Conservation (phyloP, 2,329 filamentous ascomycete genomes). For the Paecilomyces sp. region DNA sequence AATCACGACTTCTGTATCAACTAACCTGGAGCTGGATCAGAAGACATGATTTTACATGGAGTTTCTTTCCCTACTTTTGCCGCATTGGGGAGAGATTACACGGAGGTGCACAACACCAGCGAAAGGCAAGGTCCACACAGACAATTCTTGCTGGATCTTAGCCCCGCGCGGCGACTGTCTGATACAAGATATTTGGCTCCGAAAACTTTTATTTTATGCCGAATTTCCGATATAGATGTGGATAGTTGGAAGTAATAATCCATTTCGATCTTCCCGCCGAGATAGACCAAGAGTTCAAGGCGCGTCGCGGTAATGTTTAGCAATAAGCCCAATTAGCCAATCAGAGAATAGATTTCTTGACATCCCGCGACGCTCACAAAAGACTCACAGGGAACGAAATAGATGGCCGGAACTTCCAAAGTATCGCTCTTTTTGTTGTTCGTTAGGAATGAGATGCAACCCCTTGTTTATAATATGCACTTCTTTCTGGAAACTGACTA, state of each 20-base stretch:
- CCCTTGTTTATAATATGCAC: background rate
- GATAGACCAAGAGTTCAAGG: background rate
- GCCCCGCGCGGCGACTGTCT: background rate
- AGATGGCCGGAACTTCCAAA: no score
- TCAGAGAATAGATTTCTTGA: background rate
- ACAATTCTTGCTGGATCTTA: background rate
- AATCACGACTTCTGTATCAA: background rate
- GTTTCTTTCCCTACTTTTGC: background rate
- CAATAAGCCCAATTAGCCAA: background rate
- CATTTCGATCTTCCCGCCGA: background rate
- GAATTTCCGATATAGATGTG: no score
- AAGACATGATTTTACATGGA: conserved; percentile 11
- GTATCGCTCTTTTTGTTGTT: no score
- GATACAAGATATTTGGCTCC: no score
- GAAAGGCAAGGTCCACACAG: background rate
- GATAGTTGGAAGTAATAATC: no score
- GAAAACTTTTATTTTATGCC: no score
- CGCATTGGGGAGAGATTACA: background rate
- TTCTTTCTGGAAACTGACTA: background rate
- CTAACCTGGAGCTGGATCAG: conserved; percentile 11
- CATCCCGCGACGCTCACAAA: background rate
- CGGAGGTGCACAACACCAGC: background rate
- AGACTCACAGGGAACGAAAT: background rate
- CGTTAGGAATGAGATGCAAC: no score
- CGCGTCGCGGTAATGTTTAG: background rate